Evolutionary conservation across 1,284 basidiomycete species (phyloP).

Genomic region (Microbotryomycetes sp.): DNA sequence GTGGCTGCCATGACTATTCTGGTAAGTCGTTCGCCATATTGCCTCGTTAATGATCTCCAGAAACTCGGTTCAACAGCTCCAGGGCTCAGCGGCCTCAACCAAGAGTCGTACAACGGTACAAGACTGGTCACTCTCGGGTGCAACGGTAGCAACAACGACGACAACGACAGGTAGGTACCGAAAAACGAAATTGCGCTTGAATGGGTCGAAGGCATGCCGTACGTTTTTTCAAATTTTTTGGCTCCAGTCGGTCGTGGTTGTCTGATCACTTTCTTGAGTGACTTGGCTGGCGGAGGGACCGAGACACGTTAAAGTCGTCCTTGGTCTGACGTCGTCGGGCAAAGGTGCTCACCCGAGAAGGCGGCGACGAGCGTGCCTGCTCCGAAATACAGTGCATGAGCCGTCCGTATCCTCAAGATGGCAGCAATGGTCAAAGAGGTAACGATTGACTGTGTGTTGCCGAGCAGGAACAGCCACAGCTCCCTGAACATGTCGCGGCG

Average conservation of each 20-base stretch:
- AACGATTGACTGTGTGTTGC: slow-evolving; percentile 36
- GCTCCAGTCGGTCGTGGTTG: slow-evolving; percentile 36
- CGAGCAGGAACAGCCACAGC: slow-evolving; percentile 16
- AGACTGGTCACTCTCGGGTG: slow-evolving; percentile 32
- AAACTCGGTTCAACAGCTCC: slow-evolving; percentile 9
- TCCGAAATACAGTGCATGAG: slow-evolving; percentile 36
- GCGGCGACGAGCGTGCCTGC: slow-evolving; percentile 35
- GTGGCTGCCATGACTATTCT: slow-evolving; percentile 22
- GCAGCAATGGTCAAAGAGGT: slow-evolving; percentile 31
- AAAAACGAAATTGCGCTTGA: slow-evolving; percentile 38
- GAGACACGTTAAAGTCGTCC: neutral
- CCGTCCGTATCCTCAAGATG: slow-evolving; percentile 35
- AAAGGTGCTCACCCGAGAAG: slow-evolving; percentile 28
- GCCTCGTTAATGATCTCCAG: slow-evolving; percentile 10
- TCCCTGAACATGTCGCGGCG: slow-evolving; percentile 6
- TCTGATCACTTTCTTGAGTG: slow-evolving; percentile 36
- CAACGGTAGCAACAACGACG: slow-evolving; percentile 31
- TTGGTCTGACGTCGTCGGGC: neutral
- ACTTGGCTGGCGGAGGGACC: slow-evolving; percentile 31
- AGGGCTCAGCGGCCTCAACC: slow-evolving; percentile 8
- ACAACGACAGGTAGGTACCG: slow-evolving; percentile 36
- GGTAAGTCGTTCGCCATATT: slow-evolving; percentile 11
- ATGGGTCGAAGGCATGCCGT: slow-evolving; percentile 41
- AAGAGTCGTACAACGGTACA: slow-evolving; percentile 13
- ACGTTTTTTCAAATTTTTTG: slow-evolving; percentile 30